Percentiles rank a stretch among this genome's conserved stretches.
These are phyloP conservation scores for Boletus edulis DNA, from an alignment of 768 basidiomycete species.

Conservation along the genomic window DNA sequence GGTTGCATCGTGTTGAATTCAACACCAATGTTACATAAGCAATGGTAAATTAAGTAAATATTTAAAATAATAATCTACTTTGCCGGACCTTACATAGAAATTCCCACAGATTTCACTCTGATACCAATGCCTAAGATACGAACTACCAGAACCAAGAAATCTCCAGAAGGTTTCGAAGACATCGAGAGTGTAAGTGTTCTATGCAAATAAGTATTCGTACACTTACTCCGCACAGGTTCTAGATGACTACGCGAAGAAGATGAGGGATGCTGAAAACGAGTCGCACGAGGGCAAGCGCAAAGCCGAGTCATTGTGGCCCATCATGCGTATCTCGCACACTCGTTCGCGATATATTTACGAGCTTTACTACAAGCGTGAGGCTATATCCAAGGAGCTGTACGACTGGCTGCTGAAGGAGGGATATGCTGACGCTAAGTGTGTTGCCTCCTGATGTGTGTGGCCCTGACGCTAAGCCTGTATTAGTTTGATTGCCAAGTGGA, in stretches of 20 bases:
- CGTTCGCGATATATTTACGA: slow-evolving; percentile 97
- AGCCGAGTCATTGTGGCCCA: slow-evolving; percentile 91
- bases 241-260: slow-evolving; percentile 98
- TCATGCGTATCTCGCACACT: slow-evolving; percentile 97
- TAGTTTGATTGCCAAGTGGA: slow-evolving; percentile 98
- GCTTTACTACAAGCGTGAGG: slow-evolving; percentile 97
- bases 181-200: slow-evolving; percentile 65
- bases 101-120: slow-evolving; percentile 18
- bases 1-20: slow-evolving; percentile 13
- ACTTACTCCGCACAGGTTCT: slow-evolving; percentile 61
- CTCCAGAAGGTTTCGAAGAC: slow-evolving; percentile 95
- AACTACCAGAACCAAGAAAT: slow-evolving; percentile 88
- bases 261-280: slow-evolving; percentile 99
- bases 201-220: not conserved
- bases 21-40: slow-evolving; percentile 13
- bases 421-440: slow-evolving; percentile 94
- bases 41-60: no score
- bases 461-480: slow-evolving; percentile 3
- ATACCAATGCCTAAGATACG: slow-evolving; percentile 85
- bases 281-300: slow-evolving; percentile 98
- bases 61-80: no score
- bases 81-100: not conserved
- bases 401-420: slow-evolving; percentile 98
- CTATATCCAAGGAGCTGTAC: slow-evolving; percentile 88
- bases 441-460: slow-evolving; percentile 15